Conservation (phyloP, 202 grass and related monocot genomes). For the Eragrostis tef region DNA sequence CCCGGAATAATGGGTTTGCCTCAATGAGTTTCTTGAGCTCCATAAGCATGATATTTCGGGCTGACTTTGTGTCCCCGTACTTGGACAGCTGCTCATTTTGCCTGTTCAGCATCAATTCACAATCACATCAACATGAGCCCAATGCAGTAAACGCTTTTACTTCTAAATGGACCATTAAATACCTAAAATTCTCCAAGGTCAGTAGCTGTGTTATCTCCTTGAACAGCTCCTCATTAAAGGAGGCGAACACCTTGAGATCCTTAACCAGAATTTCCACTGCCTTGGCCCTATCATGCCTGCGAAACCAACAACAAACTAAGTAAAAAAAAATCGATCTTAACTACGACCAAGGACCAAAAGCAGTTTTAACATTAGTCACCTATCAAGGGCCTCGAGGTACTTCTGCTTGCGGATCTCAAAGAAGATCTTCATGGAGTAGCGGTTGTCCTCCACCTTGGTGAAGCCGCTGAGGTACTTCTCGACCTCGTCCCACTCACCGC, state of each 20-base stretch:
- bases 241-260: slow-evolving; percentile 94
- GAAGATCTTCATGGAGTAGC: slow-evolving; percentile 98
- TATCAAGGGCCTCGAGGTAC: slow-evolving; percentile 95
- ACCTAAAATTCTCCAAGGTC: slow-evolving; percentile 96
- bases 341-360: slow-evolving; percentile 6
- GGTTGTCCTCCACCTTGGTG: slow-evolving; percentile 93
- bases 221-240: slow-evolving; percentile 94
- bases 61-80: slow-evolving; percentile 98
- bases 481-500: slow-evolving; percentile 93
- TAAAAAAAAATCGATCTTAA: slow-evolving; percentile 17
- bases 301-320: slow-evolving; percentile 34
- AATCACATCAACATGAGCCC: slow-evolving; percentile 16
- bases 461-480: slow-evolving; percentile 93
- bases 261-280: slow-evolving; percentile 95
- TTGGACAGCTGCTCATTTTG: slow-evolving; percentile 99
- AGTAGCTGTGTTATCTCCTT: slow-evolving; percentile 97
- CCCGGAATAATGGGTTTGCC: slow-evolving; percentile 88
- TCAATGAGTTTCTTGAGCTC: slow-evolving; percentile 99
- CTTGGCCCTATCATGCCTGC: slow-evolving; percentile 87
- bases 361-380: slow-evolving; percentile 34
- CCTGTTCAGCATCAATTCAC: slow-evolving; percentile 55
- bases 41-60: slow-evolving; percentile 98
- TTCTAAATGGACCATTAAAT: slow-evolving; percentile 1
- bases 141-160: slow-evolving; percentile 36
- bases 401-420: slow-evolving; percentile 99